phyloP scores from a whole-genome alignment of 345 rosid genomes.

The Arabidopsis arenosa region DNA sequence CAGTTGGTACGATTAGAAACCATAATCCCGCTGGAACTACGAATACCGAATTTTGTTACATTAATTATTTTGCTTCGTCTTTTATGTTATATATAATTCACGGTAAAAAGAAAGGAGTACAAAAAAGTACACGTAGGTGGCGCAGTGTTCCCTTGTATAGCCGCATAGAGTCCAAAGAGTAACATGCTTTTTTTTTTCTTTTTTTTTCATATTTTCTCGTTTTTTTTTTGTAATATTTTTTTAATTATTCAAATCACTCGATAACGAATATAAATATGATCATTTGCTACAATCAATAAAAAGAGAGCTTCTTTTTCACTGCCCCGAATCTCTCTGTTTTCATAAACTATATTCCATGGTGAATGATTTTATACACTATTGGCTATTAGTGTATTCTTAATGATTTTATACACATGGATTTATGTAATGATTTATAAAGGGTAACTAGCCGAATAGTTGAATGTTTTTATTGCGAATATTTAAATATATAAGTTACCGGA shows the following conservation, averaged over 20 bases:
- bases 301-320: conserved; percentile 59
- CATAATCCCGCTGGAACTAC: no score
- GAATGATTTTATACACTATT: conserved; percentile 32
- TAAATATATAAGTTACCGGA: not conserved
- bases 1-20: no score
- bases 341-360: conserved; percentile 41
- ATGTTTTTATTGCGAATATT: not conserved
- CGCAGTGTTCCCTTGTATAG: conserved; percentile 62
- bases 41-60: not conserved
- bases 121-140: conserved; percentile 56
- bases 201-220: conserved; percentile 17
- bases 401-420: not conserved
- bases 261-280: conserved; percentile 31
- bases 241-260: conserved; percentile 6
- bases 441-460: not conserved
- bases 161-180: conserved; percentile 48
- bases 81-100: conserved; percentile 4
- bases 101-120: conserved; percentile 31
- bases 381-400: not conserved
- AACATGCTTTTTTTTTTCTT: conserved; percentile 37
- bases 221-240: conserved; percentile 7
- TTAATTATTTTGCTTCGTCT: not conserved
- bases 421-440: not conserved
- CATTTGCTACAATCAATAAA: conserved; percentile 48
- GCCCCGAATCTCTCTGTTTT: conserved; percentile 54